phyloP scores from a whole-genome alignment of 306 rosid species.

The Biancaea sappan region DNA sequence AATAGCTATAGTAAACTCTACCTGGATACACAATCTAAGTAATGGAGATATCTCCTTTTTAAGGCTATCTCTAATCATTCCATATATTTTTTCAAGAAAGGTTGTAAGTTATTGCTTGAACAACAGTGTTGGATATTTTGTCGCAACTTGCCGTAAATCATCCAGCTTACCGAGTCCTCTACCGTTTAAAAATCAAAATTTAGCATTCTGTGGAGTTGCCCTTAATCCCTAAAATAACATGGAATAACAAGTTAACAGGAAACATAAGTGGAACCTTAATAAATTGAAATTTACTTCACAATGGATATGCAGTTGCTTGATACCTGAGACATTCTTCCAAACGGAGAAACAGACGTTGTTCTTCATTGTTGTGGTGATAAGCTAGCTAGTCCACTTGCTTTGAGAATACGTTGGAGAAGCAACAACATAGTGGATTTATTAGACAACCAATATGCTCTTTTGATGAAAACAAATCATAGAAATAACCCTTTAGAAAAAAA shows the following conservation, averaged over 20 bases:
- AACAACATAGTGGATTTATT: not conserved
- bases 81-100: not conserved
- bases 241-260: no score
- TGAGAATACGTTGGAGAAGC: not conserved
- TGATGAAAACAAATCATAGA: no score
- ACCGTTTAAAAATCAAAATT: not conserved
- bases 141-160: not conserved
- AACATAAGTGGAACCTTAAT: no score
- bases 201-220: not conserved
- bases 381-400: not conserved
- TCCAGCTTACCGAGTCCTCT: not conserved
- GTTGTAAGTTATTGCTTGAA: not conserved
- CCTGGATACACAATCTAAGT: constrained; percentile 40
- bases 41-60: constrained; percentile 69
- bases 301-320: not conserved
- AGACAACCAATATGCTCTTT: not conserved
- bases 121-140: not conserved
- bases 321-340: not conserved
- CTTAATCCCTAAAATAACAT: not conserved
- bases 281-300: not conserved
- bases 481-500: no score
- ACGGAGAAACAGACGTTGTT: not conserved
- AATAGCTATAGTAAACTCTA: constrained; percentile 5
- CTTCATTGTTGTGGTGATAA: not conserved
- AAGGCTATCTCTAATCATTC: constrained; percentile 14